A percentile compares a stretch with the other conserved stretches of the same genome.
Conservation (phyloP, 2,329 filamentous ascomycete species). For the Sporothrix inflata region DNA sequence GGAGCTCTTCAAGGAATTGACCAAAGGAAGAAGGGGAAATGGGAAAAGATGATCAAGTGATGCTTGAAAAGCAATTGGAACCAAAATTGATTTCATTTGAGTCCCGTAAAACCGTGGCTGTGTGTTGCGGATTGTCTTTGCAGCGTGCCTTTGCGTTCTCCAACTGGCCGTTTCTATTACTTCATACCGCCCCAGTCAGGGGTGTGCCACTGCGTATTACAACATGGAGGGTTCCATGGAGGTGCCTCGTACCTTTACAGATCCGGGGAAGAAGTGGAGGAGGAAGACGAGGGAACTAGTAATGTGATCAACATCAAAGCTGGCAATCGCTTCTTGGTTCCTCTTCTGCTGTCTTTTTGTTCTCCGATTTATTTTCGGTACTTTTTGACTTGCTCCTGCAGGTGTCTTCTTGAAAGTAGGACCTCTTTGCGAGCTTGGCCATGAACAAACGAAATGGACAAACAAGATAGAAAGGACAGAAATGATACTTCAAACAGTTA, state of each 20-base stretch:
- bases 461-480: neutral
- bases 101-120: neutral
- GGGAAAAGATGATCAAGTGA: neutral
- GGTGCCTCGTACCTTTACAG: neutral
- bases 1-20: neutral
- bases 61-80: neutral
- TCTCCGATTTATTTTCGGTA: conserved; percentile 19
- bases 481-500: neutral
- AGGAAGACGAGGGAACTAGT: neutral
- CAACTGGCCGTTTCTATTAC: conserved; percentile 23
- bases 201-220: neutral
- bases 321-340: neutral
- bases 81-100: neutral
- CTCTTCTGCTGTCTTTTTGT: neutral
- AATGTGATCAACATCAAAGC: neutral
- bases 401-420: neutral
- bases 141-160: neutral
- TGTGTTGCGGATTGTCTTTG: neutral
- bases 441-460: neutral
- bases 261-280: neutral
- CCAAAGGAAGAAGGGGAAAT: neutral
- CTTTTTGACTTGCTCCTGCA: conserved; percentile 8
- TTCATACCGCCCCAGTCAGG: conserved; percentile 17
- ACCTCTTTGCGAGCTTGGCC: neutral
- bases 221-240: neutral